A percentile compares a stretch with the other conserved stretches of the same genome.
phyloP scores from a whole-genome alignment of 108 stramenopile species.

The Mayamaea pseudoterrestris region DNA sequence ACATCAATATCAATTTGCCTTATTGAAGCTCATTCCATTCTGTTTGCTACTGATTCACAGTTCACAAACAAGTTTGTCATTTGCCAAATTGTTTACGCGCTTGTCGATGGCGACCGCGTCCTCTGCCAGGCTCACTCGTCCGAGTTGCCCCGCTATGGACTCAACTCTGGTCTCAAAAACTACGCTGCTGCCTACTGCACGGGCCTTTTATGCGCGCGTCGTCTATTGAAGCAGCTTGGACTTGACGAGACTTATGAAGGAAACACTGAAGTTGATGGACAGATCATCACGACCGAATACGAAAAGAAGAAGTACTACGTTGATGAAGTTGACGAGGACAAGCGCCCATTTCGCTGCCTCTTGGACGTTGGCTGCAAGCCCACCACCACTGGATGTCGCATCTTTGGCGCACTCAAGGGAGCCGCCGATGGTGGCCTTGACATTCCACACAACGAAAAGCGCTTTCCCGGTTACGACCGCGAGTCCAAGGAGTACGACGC shows the following conservation, averaged over 20 bases:
- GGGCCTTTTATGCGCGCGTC: slow-evolving; percentile 91
- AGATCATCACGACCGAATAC: slow-evolving; percentile 70
- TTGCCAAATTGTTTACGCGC: slow-evolving; percentile 93
- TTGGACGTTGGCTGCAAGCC: slow-evolving; percentile 94
- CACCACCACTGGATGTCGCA: slow-evolving; percentile 92
- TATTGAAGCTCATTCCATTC: no score
- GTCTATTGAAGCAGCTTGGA: slow-evolving; percentile 93
- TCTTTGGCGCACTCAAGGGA: slow-evolving; percentile 98
- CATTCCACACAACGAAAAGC: slow-evolving; percentile 95
- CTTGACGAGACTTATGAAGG: slow-evolving; percentile 91
- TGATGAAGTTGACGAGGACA: slow-evolving; percentile 97
- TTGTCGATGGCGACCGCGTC: slow-evolving; percentile 94
- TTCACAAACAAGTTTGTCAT: slow-evolving; percentile 89
- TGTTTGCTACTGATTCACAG: no score
- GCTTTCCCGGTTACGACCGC: slow-evolving; percentile 98
- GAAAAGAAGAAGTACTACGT: slow-evolving; percentile 95
- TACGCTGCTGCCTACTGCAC: slow-evolving; percentile 99
- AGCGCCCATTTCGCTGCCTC: slow-evolving; percentile 92
- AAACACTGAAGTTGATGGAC: slow-evolving; percentile 79
- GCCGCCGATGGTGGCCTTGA: slow-evolving; percentile 97
- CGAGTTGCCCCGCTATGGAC: slow-evolving; percentile 92
- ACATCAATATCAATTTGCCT: no score
- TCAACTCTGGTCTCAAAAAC: slow-evolving; percentile 96
- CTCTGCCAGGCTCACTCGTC: slow-evolving; percentile 75
- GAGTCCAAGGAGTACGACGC: slow-evolving; percentile 96